Evolutionary conservation across 257 asterid genomes (phyloP).

Genomic region (Penstemon barbatus): DNA sequence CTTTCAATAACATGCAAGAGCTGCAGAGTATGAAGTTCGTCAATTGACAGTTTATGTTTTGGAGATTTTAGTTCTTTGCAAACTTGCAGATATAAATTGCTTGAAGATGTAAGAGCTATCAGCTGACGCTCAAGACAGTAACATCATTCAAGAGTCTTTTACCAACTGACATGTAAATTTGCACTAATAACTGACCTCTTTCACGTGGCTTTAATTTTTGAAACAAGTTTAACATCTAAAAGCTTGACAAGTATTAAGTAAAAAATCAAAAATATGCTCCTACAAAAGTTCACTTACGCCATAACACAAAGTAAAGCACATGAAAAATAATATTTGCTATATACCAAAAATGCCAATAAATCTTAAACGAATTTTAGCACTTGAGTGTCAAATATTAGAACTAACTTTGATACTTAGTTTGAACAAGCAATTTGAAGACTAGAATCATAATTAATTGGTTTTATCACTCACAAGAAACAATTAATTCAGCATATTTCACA

Average conservation of each 20-base stretch:
- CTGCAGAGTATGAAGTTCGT: conserved; percentile 44
- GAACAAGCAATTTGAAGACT: no score
- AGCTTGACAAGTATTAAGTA: not conserved
- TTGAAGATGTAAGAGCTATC: conserved; percentile 9
- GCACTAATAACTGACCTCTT: conserved; percentile 8
- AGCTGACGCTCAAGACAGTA: not conserved
- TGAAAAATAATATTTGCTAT: no score
- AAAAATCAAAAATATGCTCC: no score
- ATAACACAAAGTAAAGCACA: no score
- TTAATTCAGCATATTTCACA: no score
- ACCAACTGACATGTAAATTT: conserved; percentile 8
- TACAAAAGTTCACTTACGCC: conserved; percentile 3
- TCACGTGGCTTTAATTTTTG: conserved; percentile 14
- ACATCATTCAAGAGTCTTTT: conserved; percentile 1
- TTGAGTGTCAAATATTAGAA: no score
- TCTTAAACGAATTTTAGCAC: no score
- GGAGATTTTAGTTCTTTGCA: conserved; percentile 8
- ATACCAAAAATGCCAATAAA: no score
- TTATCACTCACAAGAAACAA: no score
- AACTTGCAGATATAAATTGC: conserved; percentile 9
- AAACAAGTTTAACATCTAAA: not conserved
- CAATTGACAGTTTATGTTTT: conserved; percentile 16
- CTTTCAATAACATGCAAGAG: conserved; percentile 66
- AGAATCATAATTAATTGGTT: no score
- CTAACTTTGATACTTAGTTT: no score